These are phyloP conservation scores for Aureobasidium vineae DNA, from an alignment of 2,329 filamentous ascomycete genomes.

Conservation along the genomic window DNA sequence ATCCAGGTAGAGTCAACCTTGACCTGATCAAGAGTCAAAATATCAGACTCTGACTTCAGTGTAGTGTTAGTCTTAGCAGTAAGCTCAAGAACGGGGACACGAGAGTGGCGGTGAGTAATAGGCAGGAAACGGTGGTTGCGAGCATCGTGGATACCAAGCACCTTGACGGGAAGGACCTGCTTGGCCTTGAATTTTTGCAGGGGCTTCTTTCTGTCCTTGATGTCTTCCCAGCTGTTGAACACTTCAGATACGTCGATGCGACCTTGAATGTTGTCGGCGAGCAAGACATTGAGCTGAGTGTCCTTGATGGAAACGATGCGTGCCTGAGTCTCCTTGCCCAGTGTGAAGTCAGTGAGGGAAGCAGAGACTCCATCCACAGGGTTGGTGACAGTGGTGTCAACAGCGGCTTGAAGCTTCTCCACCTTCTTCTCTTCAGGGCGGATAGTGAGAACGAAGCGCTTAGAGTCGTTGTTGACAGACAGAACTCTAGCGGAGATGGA, in stretches of 20 bases:
- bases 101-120: conserved; percentile 78
- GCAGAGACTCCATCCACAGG: conserved; percentile 64
- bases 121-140: conserved; percentile 88
- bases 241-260: conserved; percentile 88
- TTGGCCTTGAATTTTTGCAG: conserved; percentile 71
- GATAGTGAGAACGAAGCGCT: conserved; percentile 67
- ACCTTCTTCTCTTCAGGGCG: conserved; percentile 43
- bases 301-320: conserved; percentile 80
- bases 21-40: conserved; percentile 70
- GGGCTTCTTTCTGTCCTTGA: conserved; percentile 76
- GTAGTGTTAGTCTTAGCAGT: conserved; percentile 69
- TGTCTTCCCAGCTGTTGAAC: conserved; percentile 85
- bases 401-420: conserved; percentile 32
- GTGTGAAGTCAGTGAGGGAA: conserved; percentile 67
- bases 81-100: conserved; percentile 78
- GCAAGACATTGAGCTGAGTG: conserved; percentile 86
- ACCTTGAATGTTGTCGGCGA: conserved; percentile 86
- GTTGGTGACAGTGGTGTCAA: conserved; percentile 48
- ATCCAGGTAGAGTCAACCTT: conserved; percentile 68
- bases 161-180: conserved; percentile 68
- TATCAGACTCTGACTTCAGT: conserved; percentile 55
- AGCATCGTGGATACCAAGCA: conserved; percentile 86
- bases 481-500: conserved; percentile 70
- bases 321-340: conserved; percentile 73
- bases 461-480: conserved; percentile 67